Conservation (phyloP, 192 early-diverging fungal genomes). For the Linnemannia zychae region DNA sequence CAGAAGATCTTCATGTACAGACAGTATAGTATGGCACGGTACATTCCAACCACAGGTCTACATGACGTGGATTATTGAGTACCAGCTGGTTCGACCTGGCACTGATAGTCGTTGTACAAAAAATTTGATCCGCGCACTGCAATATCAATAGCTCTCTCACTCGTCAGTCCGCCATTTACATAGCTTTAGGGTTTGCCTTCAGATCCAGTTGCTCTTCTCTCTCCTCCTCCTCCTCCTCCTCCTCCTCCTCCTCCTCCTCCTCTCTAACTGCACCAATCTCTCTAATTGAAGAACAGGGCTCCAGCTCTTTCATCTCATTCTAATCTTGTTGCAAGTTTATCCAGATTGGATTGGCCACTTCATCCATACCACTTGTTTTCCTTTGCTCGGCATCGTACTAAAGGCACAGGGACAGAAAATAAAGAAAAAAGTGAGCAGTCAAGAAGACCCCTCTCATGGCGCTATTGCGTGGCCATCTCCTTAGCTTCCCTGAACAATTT, state of each 20-base stretch:
- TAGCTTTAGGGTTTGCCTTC: too few relatives aligned
- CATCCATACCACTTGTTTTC: too few relatives aligned
- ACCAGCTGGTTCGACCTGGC: too few relatives aligned
- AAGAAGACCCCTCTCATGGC: not conserved
- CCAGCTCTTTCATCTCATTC: too few relatives aligned
- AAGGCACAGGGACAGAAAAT: not conserved
- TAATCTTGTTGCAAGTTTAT: not conserved
- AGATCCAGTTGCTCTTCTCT: slow-evolving; percentile 1
- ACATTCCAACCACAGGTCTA: too few relatives aligned
- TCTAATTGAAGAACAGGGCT: not conserved
- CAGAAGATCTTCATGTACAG: not conserved
- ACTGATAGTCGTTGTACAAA: not conserved
- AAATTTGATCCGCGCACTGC: not conserved
- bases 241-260: too few relatives aligned
- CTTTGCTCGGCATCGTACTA: not conserved
- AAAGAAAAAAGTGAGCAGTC: not conserved
- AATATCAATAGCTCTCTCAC: too few relatives aligned
- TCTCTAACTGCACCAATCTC: not conserved
- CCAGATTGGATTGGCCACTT: not conserved
- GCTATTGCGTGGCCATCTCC: not conserved
- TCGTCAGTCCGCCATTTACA: too few relatives aligned
- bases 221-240: too few relatives aligned
- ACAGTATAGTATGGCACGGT: not conserved
- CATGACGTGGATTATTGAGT: too few relatives aligned
- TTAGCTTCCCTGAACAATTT: not conserved